phyloP scores from a whole-genome alignment of 768 basidiomycete species.

The Neoboletus subvelutipes region DNA sequence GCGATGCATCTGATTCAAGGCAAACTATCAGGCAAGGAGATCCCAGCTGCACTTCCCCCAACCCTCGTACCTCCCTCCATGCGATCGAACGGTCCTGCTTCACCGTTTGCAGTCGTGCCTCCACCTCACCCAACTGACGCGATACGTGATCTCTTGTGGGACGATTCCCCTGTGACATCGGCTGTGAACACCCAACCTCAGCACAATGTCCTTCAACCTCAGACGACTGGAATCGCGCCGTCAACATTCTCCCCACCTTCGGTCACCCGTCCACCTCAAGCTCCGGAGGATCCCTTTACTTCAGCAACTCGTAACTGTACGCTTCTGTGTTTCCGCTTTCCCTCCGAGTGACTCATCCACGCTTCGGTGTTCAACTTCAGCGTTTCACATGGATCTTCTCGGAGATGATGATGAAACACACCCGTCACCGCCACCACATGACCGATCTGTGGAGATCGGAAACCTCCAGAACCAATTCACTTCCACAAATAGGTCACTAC shows the following conservation, averaged over 20 bases:
- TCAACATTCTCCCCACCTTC: slow-evolving; percentile 32
- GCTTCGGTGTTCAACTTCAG: slow-evolving; percentile 8
- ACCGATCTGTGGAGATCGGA: slow-evolving; percentile 83
- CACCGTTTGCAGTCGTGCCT: slow-evolving; percentile 40
- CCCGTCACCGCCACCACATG: slow-evolving; percentile 54
- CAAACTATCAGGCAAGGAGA: slow-evolving; percentile 74
- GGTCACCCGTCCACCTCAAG: slow-evolving; percentile 19
- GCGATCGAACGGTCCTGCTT: slow-evolving; percentile 43
- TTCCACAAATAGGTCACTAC: slow-evolving; percentile 73
- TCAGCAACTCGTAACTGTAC: slow-evolving; percentile 29
- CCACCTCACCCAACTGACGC: slow-evolving; percentile 37
- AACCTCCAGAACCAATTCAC: slow-evolving; percentile 83
- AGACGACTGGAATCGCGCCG: slow-evolving; percentile 36
- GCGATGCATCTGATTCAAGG: slow-evolving; percentile 92
- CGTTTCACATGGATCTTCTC: slow-evolving; percentile 53
- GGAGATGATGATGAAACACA: slow-evolving; percentile 63
- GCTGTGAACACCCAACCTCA: slow-evolving; percentile 40
- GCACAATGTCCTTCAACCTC: slow-evolving; percentile 31
- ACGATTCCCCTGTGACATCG: slow-evolving; percentile 48
- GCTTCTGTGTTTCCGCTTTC: slow-evolving; percentile 1
- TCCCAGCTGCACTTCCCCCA: slow-evolving; percentile 68
- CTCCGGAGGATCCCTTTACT: slow-evolving; percentile 51
- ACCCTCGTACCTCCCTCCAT: slow-evolving; percentile 82
- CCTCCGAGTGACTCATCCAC: slow-evolving; percentile 5
- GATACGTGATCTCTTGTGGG: slow-evolving; percentile 50